A percentile compares a stretch with the other conserved stretches of the same genome.
Evolutionary conservation across 768 basidiomycete species (phyloP).

Genomic region (Boletus tylopilopsis): DNA sequence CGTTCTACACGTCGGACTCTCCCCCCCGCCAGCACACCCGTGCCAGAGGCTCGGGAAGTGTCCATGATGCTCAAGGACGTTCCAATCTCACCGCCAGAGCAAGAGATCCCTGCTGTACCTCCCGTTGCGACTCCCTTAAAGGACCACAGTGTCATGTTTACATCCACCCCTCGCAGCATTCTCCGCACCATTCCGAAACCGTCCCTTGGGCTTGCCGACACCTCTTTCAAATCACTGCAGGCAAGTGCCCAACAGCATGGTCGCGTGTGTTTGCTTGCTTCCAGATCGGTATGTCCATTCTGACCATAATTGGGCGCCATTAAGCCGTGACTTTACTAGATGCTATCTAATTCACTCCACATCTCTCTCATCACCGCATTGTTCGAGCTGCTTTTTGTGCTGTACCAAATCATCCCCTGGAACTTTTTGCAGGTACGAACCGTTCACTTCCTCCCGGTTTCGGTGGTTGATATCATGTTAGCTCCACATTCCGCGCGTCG

Average conservation of each 20-base stretch:
- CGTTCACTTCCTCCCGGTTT: neutral
- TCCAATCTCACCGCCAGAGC: constrained; percentile 37
- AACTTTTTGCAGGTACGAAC: constrained; percentile 37
- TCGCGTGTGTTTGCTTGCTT: constrained; percentile 18
- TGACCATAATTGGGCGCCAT: neutral
- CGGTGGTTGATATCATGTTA: constrained; percentile 6
- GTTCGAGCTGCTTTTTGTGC: constrained; percentile 51
- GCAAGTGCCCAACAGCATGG: constrained; percentile 17
- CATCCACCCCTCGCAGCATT: constrained; percentile 29
- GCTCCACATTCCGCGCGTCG: constrained; percentile 15
- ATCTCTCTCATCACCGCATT: constrained; percentile 55
- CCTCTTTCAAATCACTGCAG: constrained; percentile 21
- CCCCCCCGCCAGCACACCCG: constrained; percentile 41
- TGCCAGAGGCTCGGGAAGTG: constrained; percentile 47
- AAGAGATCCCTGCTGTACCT: constrained; percentile 3
- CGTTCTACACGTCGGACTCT: constrained; percentile 23
- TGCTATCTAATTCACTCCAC: constrained; percentile 62
- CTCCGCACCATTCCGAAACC: constrained; percentile 21
- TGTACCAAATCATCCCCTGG: constrained; percentile 55
- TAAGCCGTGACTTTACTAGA: constrained; percentile 32
- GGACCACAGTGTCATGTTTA: constrained; percentile 12
- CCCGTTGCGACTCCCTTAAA: constrained; percentile 15
- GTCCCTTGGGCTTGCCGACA: constrained; percentile 17
- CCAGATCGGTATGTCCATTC: constrained; percentile 26
- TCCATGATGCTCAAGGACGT: constrained; percentile 49